Conservation (phyloP, 805 yeast species). For the Yarrowia keelungensis region DNA sequence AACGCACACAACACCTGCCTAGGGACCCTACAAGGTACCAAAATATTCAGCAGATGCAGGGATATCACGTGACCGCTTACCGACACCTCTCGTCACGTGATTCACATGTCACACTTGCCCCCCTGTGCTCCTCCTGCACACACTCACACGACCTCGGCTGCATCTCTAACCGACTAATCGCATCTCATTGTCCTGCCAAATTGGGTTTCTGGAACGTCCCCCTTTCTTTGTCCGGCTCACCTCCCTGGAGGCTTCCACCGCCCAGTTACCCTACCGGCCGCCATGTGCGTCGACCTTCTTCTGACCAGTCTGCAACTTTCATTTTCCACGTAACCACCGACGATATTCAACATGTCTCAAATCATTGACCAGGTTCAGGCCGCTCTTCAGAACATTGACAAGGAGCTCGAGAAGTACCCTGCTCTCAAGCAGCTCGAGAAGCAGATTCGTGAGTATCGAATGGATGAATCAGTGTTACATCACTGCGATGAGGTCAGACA, state of each 20-base stretch:
- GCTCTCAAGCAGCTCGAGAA: slow-evolving; percentile 48
- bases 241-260: slow-evolving; percentile 1
- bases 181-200: slow-evolving; percentile 25
- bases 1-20: neutral
- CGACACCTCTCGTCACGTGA: too few relatives aligned
- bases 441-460: slow-evolving; percentile 44
- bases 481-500: neutral
- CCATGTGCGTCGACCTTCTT: slow-evolving; percentile 14
- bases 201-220: neutral
- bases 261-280: slow-evolving; percentile 34
- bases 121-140: too few relatives aligned
- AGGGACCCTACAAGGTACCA: too few relatives aligned
- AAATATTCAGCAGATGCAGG: neutral
- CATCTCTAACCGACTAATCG: slow-evolving; percentile 7
- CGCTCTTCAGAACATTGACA: slow-evolving; percentile 36
- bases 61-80: neutral
- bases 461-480: neutral
- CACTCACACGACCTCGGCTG: slow-evolving; percentile 37
- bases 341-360: slow-evolving; percentile 40
- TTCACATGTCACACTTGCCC: too few relatives aligned
- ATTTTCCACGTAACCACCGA: slow-evolving; percentile 36
- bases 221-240: slow-evolving; percentile 7
- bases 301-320: slow-evolving; percentile 14
- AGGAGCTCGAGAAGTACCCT: slow-evolving; percentile 50
- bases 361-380: slow-evolving; percentile 39